phyloP scores from a whole-genome alignment of 1,139 yeast genomes.

The Magnusiomyces sp. region DNA sequence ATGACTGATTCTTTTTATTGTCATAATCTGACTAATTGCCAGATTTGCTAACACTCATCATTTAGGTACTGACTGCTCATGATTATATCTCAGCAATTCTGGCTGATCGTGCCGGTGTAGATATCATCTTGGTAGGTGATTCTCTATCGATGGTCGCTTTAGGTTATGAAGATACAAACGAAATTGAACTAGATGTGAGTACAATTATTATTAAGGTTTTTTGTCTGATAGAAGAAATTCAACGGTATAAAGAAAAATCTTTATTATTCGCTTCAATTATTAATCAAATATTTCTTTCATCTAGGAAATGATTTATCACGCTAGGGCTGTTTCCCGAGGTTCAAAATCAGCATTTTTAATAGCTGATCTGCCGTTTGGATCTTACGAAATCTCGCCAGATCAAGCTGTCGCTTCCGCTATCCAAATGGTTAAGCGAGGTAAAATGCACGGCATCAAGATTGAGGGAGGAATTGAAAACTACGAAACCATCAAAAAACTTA shows the following conservation, averaged over 20 bases:
- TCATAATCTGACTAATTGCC: neutral
- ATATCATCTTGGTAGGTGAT: conserved; percentile 77
- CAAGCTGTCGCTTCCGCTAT: conserved; percentile 63
- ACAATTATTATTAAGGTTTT: neutral
- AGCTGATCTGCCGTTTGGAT: conserved; percentile 89
- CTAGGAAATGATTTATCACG: conserved; percentile 62
- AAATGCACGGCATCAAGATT: conserved; percentile 73
- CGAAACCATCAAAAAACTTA: conserved; percentile 43
- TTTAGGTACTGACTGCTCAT: conserved; percentile 57
- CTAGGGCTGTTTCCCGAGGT: conserved; percentile 69
- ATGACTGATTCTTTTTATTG: neutral
- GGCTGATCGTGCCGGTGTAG: conserved; percentile 63
- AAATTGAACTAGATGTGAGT: conserved; percentile 49
- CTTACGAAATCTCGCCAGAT: conserved; percentile 56
- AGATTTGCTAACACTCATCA: neutral
- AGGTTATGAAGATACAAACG: conserved; percentile 73
- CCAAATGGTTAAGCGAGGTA: conserved; percentile 50
- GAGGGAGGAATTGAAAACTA: conserved; percentile 68
- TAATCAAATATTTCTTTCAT: conserved; percentile 16
- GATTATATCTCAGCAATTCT: conserved; percentile 71
- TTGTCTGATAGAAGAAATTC: too few relatives aligned
- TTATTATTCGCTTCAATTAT: conserved; percentile 3
- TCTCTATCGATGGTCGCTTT: conserved; percentile 87
- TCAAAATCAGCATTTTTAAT: conserved; percentile 55
- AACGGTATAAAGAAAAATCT: too few relatives aligned